These are phyloP conservation scores for Lyophyllum decastes DNA, from an alignment of 768 basidiomycete species.

Conservation along the genomic window DNA sequence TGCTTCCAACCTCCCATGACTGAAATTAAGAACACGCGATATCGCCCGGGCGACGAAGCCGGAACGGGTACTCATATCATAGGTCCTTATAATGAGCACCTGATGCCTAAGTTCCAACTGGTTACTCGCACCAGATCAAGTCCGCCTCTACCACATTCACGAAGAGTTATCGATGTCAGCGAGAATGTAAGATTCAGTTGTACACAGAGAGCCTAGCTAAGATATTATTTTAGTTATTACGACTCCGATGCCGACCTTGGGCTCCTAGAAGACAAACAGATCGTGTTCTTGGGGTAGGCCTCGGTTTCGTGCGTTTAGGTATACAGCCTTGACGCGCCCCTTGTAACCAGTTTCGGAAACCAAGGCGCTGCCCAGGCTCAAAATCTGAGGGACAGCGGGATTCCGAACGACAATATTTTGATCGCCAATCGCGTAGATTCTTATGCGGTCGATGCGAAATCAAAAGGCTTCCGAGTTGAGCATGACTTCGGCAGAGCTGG, in stretches of 20 bases:
- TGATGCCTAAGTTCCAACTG: background rate
- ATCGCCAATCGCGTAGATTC: conserved; percentile 59
- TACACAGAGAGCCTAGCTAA: background rate
- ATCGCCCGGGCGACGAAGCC: background rate
- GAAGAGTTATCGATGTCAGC: conserved; percentile 37
- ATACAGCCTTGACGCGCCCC: background rate
- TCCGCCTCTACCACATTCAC: too few species aligned
- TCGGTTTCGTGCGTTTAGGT: background rate
- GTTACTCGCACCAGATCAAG: background rate
- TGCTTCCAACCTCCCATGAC: background rate
- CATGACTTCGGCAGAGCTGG: conserved; percentile 60
- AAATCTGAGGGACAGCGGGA: conserved; percentile 63
- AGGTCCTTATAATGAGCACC: background rate
- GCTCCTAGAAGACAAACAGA: conserved; percentile 47
- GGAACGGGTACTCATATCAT: background rate
- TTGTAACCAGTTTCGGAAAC: conserved; percentile 54
- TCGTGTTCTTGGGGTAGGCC: conserved; percentile 61
- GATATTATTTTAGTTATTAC: conserved; percentile 45
- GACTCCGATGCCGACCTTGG: conserved; percentile 60
- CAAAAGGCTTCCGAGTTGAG: conserved; percentile 58
- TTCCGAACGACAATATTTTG: conserved; percentile 60
- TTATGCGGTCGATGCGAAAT: conserved; percentile 58
- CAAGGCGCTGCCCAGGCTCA: conserved; percentile 70
- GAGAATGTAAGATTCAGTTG: conserved; percentile 48
- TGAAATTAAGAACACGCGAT: background rate